Evolutionary conservation across 1,139 yeast genomes (phyloP), one percentile per base, ranked within the genome.

Genomic region (Lipomyces yarrowii): DNA sequence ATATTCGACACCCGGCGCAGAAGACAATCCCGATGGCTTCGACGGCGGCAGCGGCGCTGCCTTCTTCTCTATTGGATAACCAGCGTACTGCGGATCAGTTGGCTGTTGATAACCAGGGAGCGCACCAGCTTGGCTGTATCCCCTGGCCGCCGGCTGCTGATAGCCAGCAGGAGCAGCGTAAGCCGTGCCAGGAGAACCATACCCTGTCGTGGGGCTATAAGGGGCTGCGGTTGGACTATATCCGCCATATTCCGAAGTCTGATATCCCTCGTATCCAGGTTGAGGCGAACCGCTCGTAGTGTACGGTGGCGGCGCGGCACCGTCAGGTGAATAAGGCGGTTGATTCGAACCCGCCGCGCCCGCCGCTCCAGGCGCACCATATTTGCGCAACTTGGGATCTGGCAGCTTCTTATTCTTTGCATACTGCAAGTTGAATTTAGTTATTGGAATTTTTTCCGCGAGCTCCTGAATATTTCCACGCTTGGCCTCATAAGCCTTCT

Each of bases 401-500:
- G 39, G 69, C 64, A 57, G 55, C 32, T 58, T 61, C 62, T 65
- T 26, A 26, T 26, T 67, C 48, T 62, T 61, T 59, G 73, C 89
- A 76, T 91, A 84, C 72, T 91, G 97, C 68, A 93, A 81, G 78
- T 91, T 93, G 83, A 94, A 94, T 75, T 91, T 96, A 2, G 97
- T 90, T 68, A 94, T 85, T 23, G 92, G 89, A 73, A 94, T 86
- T 1, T 90, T 87, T 75, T 93, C 98, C 0, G 97, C 83, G 74
- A 86, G 88, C 74, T 93, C 98, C 76, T 92, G 97, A 65, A 93
- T 86, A 72, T 91, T 88, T 51, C 98, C 99, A 76, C 96, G 88
- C 81, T 94, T 94, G 70, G 81, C 82, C 57, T 79, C 79, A 79
- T 89, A 94, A 1, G 94, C 89, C 75, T 90, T 94, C 64, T 89